A percentile compares a stretch with the other conserved stretches of the same genome.
Conservation (phyloP, 495 filamentous ascomycete species). For the Penicillium silybi region DNA sequence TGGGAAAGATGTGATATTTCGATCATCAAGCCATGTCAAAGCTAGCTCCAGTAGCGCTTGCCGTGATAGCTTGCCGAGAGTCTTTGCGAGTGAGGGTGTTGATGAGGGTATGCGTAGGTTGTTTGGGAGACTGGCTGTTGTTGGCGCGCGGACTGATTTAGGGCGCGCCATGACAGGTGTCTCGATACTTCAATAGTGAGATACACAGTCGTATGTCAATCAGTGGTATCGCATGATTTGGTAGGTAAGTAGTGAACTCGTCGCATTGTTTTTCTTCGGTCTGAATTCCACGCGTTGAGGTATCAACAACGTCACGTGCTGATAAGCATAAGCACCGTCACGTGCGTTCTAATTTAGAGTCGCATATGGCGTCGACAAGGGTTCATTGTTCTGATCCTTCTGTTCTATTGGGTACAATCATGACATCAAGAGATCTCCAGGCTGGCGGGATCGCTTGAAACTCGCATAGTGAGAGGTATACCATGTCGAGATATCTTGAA, state of each 20-base stretch:
- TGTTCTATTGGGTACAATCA: neutral
- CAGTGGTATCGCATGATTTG: conserved; percentile 2
- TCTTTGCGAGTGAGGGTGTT: conserved; percentile 58
- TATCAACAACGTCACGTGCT: conserved; percentile 25
- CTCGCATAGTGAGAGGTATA: too few relatives aligned
- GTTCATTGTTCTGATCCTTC: neutral
- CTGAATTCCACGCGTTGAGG: conserved; percentile 6
- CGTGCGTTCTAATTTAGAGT: neutral
- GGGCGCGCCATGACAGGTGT: conserved; percentile 36
- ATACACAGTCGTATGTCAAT: neutral
- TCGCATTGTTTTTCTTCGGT: neutral
- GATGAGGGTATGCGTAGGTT: conserved; percentile 59
- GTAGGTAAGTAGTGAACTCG: neutral
- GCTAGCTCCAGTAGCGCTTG: conserved; percentile 64
- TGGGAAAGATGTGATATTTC: conserved; percentile 51
- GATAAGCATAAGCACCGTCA: conserved; percentile 9
- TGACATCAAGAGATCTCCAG: neutral
- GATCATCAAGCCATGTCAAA: conserved; percentile 68
- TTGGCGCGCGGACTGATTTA: conserved; percentile 41
- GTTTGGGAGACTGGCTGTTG: conserved; percentile 48
- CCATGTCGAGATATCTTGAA: too few relatives aligned
- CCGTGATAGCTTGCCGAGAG: conserved; percentile 65
- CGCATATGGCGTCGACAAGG: too few relatives aligned
- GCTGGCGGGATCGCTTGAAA: too few relatives aligned
- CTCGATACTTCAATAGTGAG: neutral